Conservation (phyloP, 2,329 filamentous ascomycete species). For the Aspergillus luchuensis region DNA sequence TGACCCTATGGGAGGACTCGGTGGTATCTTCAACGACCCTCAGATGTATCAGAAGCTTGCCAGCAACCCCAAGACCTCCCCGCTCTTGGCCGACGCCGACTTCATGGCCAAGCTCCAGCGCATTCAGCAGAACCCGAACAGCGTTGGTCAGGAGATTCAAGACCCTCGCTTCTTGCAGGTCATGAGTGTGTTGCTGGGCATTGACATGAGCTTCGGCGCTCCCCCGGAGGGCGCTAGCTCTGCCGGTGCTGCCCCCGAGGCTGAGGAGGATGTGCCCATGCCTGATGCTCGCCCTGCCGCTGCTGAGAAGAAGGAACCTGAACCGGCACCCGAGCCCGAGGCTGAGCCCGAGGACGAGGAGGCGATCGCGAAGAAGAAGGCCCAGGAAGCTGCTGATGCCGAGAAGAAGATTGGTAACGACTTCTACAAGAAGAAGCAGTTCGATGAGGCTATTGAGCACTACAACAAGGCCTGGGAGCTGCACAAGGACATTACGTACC, state of each 20-base stretch:
- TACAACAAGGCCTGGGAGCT: conserved; percentile 94
- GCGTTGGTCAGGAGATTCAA: conserved; percentile 75
- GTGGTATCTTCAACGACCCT: conserved; percentile 92
- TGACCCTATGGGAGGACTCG: conserved; percentile 75
- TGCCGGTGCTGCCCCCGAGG: conserved; percentile 48
- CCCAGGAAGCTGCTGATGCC: conserved; percentile 88
- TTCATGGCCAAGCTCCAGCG: conserved; percentile 91
- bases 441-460: conserved; percentile 91
- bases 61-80: conserved; percentile 87
- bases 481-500: conserved; percentile 94
- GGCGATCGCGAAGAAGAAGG: conserved; percentile 77
- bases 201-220: conserved; percentile 78
- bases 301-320: conserved; percentile 56
- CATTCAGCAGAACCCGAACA: conserved; percentile 77
- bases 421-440: conserved; percentile 97
- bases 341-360: conserved; percentile 78
- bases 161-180: conserved; percentile 94
- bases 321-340: conserved; percentile 60
- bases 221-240: conserved; percentile 51
- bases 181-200: conserved; percentile 87
- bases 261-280: conserved; percentile 76
- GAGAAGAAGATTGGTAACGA: conserved; percentile 94
- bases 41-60: conserved; percentile 88
- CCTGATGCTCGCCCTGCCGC: conserved; percentile 62
- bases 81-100: conserved; percentile 73